Evolutionary conservation across 306 rosid genomes (phyloP).

Genomic region (Cucumis sativus): Cucumber_9930_V3 NC_026660.2:26634001-26634500

Average conservation of each 20-base stretch:
- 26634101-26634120: background rate
- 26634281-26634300: background rate
- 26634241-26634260: background rate
- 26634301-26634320: background rate
- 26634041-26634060: background rate
- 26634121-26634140: background rate
- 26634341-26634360: background rate
- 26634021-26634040: background rate
- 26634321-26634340: background rate
- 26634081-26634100: background rate
- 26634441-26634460: constrained; percentile 75
- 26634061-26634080: background rate
- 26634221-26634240: background rate
- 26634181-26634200: background rate
- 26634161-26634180: background rate
- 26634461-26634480: constrained; percentile 72
- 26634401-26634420: no score
- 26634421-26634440: constrained; percentile 39
- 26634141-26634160: background rate
- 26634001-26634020: background rate
- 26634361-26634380: background rate
- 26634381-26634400: background rate
- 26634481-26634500: constrained; percentile 85
- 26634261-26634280: background rate
- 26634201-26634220: background rate